These are phyloP conservation scores for Rhizopus sp. DNA, from an alignment of 371 early-diverging fungal species.

Conservation along the genomic window DNA sequence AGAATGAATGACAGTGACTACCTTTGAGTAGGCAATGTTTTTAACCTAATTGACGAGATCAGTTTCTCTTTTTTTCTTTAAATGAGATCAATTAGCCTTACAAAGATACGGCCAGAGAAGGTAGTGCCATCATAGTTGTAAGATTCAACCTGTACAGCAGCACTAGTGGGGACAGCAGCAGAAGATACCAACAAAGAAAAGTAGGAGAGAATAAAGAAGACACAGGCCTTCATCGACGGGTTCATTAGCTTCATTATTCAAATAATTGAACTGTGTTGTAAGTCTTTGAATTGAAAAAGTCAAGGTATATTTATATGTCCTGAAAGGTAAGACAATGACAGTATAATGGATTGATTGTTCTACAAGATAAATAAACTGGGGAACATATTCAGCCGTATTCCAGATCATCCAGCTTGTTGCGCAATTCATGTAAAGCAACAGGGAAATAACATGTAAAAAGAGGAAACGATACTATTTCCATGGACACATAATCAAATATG, in stretches of 20 bases:
- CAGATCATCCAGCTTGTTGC: too few species aligned
- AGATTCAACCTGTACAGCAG: slow-evolving; percentile 20
- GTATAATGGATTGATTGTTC: too few species aligned
- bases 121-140: slow-evolving; percentile 21
- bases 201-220: not conserved
- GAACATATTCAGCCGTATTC: too few species aligned
- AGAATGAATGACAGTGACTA: slow-evolving; percentile 34
- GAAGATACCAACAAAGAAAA: slow-evolving; percentile 10
- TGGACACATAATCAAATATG: not conserved
- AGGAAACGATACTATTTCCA: not conserved
- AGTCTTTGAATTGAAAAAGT: not conserved
- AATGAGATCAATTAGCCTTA: slow-evolving; percentile 10
- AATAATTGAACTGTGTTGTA: not conserved
- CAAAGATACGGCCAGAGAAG: slow-evolving; percentile 33
- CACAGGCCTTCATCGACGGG: not conserved
- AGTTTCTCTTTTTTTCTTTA: not conserved
- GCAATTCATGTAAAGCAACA: too few species aligned
- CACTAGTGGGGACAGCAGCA: slow-evolving; percentile 17
- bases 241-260: not conserved
- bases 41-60: slow-evolving; percentile 20
- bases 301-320: not conserved
- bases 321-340: not conserved
- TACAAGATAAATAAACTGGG: too few species aligned
- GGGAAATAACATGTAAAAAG: too few species aligned
- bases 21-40: slow-evolving; percentile 43